A percentile compares a stretch with the other conserved stretches of the same genome.
Evolutionary conservation across 2,329 filamentous ascomycete genomes (phyloP).

Genomic region (Ophiostoma fasciatum): DNA sequence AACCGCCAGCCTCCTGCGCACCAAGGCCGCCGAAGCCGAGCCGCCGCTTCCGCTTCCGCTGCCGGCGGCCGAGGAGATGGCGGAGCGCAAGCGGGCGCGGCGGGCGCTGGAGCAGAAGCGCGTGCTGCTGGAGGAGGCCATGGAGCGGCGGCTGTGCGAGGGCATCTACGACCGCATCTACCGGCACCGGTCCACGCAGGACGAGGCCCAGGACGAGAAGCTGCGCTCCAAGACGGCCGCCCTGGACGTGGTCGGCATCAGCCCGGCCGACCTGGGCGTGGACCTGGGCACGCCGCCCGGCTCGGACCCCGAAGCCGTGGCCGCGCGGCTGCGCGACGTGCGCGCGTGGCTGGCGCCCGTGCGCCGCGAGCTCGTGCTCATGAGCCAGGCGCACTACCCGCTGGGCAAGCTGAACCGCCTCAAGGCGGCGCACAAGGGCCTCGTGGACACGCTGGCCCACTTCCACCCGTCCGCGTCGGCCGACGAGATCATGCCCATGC

Average conservation of each 20-base stretch:
- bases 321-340: constrained; percentile 51
- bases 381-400: constrained; percentile 79
- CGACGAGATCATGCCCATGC: constrained; percentile 89
- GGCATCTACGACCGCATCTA: constrained; percentile 79
- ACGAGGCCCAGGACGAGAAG: constrained; percentile 90
- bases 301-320: constrained; percentile 40
- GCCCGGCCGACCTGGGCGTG: constrained; percentile 68
- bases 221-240: constrained; percentile 88
- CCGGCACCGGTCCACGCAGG: constrained; percentile 78
- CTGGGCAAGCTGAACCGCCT: constrained; percentile 82
- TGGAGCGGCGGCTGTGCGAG: constrained; percentile 75
- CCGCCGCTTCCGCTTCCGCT: constrained; percentile 64
- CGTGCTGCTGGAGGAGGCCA: constrained; percentile 69
- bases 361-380: constrained; percentile 54
- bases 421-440: constrained; percentile 79
- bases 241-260: constrained; percentile 79
- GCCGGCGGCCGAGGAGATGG: constrained; percentile 76
- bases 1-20: constrained; percentile 39
- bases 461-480: constrained; percentile 73
- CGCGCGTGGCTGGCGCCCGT: constrained; percentile 58
- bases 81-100: constrained; percentile 62
- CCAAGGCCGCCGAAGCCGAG: constrained; percentile 35
- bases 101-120: constrained; percentile 67
- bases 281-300: constrained; percentile 44
- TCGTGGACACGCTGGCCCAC: constrained; percentile 68